phyloP scores from a whole-genome alignment of 2,329 filamentous ascomycete species.

The Sclerotinia nivalis region DNA sequence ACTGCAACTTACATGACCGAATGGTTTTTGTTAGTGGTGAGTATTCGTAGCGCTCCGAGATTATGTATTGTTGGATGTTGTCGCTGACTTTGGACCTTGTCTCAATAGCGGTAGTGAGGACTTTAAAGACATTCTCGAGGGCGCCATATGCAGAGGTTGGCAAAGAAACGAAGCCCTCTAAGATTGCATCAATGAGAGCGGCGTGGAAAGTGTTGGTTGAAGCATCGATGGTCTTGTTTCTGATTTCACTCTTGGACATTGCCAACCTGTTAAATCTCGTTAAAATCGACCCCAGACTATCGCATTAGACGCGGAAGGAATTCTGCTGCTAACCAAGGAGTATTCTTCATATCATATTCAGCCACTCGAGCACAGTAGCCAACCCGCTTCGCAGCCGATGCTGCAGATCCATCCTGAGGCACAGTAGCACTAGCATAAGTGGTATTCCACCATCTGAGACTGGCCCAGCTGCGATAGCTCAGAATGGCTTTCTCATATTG shows the following conservation, averaged over 20 bases:
- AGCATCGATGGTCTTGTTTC: background rate
- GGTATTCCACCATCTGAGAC: constrained; percentile 3
- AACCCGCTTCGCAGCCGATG: background rate
- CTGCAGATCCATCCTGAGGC: background rate
- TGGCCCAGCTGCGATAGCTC: background rate
- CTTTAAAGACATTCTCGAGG: background rate
- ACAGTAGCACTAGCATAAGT: background rate
- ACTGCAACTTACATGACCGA: background rate
- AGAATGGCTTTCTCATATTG: background rate
- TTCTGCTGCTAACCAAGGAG: background rate
- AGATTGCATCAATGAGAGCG: background rate
- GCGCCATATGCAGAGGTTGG: background rate
- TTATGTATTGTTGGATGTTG: background rate
- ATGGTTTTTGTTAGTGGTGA: background rate
- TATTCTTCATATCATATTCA: background rate
- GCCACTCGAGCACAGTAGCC: background rate
- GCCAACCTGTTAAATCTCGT: background rate
- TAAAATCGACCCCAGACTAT: background rate
- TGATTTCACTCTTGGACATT: background rate
- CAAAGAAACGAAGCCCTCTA: background rate
- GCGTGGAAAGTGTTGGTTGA: background rate
- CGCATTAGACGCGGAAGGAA: background rate
- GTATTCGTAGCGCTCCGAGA: background rate
- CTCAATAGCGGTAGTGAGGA: background rate
- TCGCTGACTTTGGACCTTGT: background rate